phyloP scores from a whole-genome alignment of 192 early-diverging fungal species.

The Endogone sp. region DNA sequence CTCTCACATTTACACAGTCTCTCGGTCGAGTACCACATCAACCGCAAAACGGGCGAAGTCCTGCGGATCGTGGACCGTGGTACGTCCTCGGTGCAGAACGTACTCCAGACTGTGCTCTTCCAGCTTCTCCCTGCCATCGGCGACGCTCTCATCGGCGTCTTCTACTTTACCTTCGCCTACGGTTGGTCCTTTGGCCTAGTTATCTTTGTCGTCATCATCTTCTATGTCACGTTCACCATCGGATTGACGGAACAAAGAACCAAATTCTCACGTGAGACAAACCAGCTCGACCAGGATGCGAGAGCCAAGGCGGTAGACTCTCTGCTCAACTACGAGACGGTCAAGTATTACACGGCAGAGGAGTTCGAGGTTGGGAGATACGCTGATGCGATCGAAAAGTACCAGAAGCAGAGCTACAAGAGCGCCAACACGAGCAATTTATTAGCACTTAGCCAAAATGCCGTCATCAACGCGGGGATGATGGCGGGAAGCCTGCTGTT shows the following conservation, averaged over 20 bases:
- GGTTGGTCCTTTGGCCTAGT: constrained; percentile 30
- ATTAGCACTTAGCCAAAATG: constrained; percentile 76
- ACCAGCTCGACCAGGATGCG: constrained; percentile 75
- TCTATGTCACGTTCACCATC: constrained; percentile 29
- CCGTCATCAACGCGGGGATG: constrained; percentile 77
- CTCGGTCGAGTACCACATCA: constrained; percentile 82
- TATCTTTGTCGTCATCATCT: constrained; percentile 37
- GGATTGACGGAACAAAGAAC: constrained; percentile 78
- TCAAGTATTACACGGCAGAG: constrained; percentile 88
- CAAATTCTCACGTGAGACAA: constrained; percentile 70
- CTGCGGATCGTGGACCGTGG: constrained; percentile 80
- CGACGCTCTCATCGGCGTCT: constrained; percentile 73
- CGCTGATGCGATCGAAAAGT: constrained; percentile 61
- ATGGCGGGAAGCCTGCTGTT: constrained; percentile 70
- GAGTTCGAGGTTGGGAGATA: constrained; percentile 66
- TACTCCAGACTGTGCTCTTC: constrained; percentile 76
- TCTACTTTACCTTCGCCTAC: constrained; percentile 54
- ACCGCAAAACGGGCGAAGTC: constrained; percentile 87
- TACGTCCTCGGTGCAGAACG: constrained; percentile 56
- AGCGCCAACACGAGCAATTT: constrained; percentile 61
- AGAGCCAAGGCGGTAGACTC: constrained; percentile 79
- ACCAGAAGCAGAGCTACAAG: constrained; percentile 75
- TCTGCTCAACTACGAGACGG: constrained; percentile 85
- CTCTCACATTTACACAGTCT: constrained; percentile 81
- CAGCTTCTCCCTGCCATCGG: constrained; percentile 80